A percentile compares a stretch with the other conserved stretches of the same genome.
Conservation (phyloP, 2,329 filamentous ascomycete genomes). For the Bretziella fagacearum region DNA sequence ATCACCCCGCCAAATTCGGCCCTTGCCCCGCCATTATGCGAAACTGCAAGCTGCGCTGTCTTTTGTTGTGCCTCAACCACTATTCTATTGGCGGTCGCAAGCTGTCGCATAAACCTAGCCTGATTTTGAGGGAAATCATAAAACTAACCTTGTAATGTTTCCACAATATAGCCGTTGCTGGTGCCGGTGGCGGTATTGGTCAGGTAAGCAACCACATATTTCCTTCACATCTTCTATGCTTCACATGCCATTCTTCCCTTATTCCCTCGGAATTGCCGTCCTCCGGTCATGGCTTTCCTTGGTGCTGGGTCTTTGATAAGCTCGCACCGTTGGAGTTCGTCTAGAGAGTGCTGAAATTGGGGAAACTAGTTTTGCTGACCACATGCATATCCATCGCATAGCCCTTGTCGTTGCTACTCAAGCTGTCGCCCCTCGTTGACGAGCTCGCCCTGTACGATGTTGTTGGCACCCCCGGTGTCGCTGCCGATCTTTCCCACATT, state of each 20-base stretch:
- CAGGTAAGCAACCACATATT: slow-evolving; percentile 56
- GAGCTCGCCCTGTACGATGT: slow-evolving; percentile 98
- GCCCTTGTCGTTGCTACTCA: slow-evolving; percentile 93
- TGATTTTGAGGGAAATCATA: not conserved
- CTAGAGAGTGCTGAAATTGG: slow-evolving; percentile 6
- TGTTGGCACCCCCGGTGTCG: slow-evolving; percentile 93
- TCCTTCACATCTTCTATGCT: not conserved
- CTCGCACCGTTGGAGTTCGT: not conserved
- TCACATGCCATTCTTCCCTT: too few species aligned
- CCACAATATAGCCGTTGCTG: slow-evolving; percentile 53
- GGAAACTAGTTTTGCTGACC: slow-evolving; percentile 13
- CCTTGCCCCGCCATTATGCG: not conserved
- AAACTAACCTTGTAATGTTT: slow-evolving; percentile 14
- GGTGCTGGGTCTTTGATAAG: slow-evolving; percentile 5
- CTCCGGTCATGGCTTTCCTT: not conserved
- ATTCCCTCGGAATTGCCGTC: not conserved
- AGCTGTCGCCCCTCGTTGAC: slow-evolving; percentile 71
- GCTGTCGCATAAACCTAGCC: not conserved
- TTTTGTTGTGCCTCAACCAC: not conserved
- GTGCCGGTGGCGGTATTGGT: slow-evolving; percentile 95
- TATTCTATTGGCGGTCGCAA: not conserved
- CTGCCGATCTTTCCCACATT: slow-evolving; percentile 93
- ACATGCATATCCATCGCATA: slow-evolving; percentile 24
- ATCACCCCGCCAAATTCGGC: not conserved
- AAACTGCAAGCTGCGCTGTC: not conserved